Conservation (phyloP, 192 early-diverging fungal species). For the Rhizophlyctis rosea region DNA sequence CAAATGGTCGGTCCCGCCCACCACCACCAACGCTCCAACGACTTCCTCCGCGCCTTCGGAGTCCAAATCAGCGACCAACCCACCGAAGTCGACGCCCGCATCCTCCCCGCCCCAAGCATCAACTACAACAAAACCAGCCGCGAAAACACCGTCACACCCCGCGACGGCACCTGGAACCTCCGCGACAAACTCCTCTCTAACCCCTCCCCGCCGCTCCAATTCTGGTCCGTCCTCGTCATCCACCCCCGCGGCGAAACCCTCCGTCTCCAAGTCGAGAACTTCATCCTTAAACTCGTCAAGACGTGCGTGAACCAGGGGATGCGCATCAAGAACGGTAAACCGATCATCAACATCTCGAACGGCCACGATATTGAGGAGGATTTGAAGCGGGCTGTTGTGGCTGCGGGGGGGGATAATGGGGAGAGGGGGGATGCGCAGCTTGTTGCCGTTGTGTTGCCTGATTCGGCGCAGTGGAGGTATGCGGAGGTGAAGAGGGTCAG, state of each 20-base stretch:
- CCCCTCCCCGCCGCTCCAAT: slow-evolving; percentile 54
- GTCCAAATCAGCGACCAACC: slow-evolving; percentile 22
- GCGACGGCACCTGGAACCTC: slow-evolving; percentile 74
- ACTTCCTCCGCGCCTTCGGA: slow-evolving; percentile 62
- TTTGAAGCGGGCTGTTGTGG: slow-evolving; percentile 54
- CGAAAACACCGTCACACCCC: slow-evolving; percentile 17
- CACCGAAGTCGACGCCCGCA: slow-evolving; percentile 47
- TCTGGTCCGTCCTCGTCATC: slow-evolving; percentile 71
- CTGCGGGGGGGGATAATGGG: slow-evolving; percentile 37
- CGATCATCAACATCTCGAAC: too few relatives aligned
- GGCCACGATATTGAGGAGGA: slow-evolving; percentile 52
- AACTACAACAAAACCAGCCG: slow-evolving; percentile 27
- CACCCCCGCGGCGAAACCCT: slow-evolving; percentile 32
- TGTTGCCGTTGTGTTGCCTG: slow-evolving; percentile 64
- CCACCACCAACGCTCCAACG: slow-evolving; percentile 42
- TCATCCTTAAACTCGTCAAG: slow-evolving; percentile 57
- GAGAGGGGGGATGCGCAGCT: slow-evolving; percentile 50
- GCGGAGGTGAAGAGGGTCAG: slow-evolving; percentile 76
- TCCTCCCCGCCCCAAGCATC: slow-evolving; percentile 63
- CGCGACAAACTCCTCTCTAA: slow-evolving; percentile 56
- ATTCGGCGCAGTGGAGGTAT: slow-evolving; percentile 54
- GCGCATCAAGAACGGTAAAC: slow-evolving; percentile 31
- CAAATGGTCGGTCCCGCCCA: slow-evolving; percentile 6
- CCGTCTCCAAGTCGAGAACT: slow-evolving; percentile 41
- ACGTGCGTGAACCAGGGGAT: slow-evolving; percentile 63